A percentile compares a stretch with the other conserved stretches of the same genome.
Conservation (phyloP, 78 protist species). For the Protostelium mycophagum region DNA sequence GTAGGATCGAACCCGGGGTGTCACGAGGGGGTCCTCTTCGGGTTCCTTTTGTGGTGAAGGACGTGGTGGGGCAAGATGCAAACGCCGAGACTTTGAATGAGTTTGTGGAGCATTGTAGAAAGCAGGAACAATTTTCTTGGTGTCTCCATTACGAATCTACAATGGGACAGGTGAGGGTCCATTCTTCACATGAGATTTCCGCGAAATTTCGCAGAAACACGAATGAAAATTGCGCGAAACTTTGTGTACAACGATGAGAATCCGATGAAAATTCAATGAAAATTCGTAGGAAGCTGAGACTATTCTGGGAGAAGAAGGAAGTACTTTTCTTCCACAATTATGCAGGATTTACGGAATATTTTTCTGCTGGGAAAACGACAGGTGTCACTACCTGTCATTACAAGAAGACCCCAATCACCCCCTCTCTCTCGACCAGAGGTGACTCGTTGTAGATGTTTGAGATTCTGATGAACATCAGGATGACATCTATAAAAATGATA, state of each 20-base stretch:
- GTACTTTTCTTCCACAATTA: background rate
- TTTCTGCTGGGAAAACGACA: background rate
- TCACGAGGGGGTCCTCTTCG: background rate
- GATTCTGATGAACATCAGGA: background rate
- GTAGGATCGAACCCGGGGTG: background rate
- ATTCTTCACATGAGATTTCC: too few relatives aligned
- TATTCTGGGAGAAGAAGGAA: background rate
- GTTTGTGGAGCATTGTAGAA: background rate
- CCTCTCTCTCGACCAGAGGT: background rate
- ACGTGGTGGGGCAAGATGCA: background rate
- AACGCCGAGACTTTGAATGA: too few relatives aligned
- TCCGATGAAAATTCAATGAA: background rate
- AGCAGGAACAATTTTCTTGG: background rate
- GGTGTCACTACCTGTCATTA: background rate
- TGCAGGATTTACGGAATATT: background rate
- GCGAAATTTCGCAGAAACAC: too few relatives aligned
- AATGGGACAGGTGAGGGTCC: background rate
- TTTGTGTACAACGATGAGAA: too few relatives aligned
- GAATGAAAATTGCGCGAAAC: too few relatives aligned
- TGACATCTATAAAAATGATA: background rate
- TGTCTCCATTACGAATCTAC: background rate
- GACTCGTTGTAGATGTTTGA: background rate
- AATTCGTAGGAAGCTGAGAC: background rate
- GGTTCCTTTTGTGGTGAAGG: background rate
- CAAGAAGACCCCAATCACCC: background rate